Conservation (phyloP, 805 yeast genomes). For the Candida glaebosa region DNA sequence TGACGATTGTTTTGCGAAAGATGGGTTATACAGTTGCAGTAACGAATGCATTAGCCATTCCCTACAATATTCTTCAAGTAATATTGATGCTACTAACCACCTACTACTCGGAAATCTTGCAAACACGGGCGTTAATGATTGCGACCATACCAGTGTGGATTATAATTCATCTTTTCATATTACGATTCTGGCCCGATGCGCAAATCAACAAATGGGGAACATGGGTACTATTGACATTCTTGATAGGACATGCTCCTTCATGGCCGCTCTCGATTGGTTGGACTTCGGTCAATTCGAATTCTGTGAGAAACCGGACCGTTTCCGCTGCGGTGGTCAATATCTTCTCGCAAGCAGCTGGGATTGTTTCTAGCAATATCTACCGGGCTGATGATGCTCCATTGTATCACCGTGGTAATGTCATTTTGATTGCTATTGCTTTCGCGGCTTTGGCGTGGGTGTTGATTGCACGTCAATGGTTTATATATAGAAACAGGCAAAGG, state of each 20-base stretch:
- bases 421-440: conserved; percentile 33
- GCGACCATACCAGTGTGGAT: conserved; percentile 18
- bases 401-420: conserved; percentile 55
- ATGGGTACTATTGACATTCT: conserved; percentile 33
- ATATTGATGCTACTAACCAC: conserved; percentile 33
- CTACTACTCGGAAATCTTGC: conserved; percentile 30
- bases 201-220: conserved; percentile 41
- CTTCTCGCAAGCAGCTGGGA: conserved; percentile 56
- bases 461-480: conserved; percentile 34
- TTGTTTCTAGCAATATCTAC: conserved; percentile 56
- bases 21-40: conserved; percentile 22
- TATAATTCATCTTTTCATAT: conserved; percentile 18
- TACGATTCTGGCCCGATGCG: conserved; percentile 41
- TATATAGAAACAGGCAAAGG: conserved; percentile 40
- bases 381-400: conserved; percentile 54
- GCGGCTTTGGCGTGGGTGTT: conserved; percentile 27
- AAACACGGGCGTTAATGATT: conserved; percentile 16
- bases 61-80: conserved; percentile 27
- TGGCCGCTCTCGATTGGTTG: conserved; percentile 57
- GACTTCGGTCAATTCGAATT: conserved; percentile 60
- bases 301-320: conserved; percentile 62
- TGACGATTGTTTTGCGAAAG: conserved; percentile 11
- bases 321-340: conserved; percentile 65
- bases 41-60: conserved; percentile 22
- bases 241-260: conserved; percentile 45